Percentiles rank a stretch among this genome's conserved stretches.
Conservation (phyloP, 73 alveolate species). For the Paramecium caudatum region DNA sequence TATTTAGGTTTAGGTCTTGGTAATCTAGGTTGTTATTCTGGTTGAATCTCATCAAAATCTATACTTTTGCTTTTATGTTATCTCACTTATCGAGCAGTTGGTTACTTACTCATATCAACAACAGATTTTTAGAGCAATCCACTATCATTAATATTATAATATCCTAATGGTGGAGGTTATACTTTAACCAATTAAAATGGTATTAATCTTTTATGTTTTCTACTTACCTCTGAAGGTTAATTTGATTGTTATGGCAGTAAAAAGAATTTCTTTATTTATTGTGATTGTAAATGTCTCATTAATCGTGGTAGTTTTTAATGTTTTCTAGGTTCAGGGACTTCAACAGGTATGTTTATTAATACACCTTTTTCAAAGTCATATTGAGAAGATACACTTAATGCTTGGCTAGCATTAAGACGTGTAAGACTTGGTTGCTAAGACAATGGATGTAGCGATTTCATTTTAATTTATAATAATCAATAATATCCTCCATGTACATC, state of each 20-base stretch:
- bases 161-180: constrained; percentile 12
- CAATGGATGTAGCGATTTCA: no score
- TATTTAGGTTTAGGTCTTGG: not conserved
- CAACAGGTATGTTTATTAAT: constrained; percentile 25
- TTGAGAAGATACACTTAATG: constrained; percentile 18
- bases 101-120: constrained; percentile 37
- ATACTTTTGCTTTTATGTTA: constrained; percentile 18
- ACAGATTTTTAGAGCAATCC: not conserved
- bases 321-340: not conserved
- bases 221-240: not conserved
- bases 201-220: constrained; percentile 31
- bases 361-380: constrained; percentile 42
- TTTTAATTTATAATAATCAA: no score
- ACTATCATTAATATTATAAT: constrained; percentile 20
- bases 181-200: constrained; percentile 13
- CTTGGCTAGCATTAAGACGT: constrained; percentile 1
- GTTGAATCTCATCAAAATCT: not conserved
- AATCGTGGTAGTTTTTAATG: constrained; percentile 2
- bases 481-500: constrained; percentile 58
- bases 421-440: not conserved
- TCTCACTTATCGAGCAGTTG: constrained; percentile 11
- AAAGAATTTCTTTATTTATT: not conserved
- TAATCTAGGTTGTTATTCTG: not conserved
- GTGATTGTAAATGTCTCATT: constrained; percentile 14
- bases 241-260: constrained; percentile 20